A percentile compares a stretch with the other conserved stretches of the same genome.
These are phyloP conservation scores for Suillus weaverae DNA, from an alignment of 768 basidiomycete genomes.

Conservation along the genomic window DNA sequence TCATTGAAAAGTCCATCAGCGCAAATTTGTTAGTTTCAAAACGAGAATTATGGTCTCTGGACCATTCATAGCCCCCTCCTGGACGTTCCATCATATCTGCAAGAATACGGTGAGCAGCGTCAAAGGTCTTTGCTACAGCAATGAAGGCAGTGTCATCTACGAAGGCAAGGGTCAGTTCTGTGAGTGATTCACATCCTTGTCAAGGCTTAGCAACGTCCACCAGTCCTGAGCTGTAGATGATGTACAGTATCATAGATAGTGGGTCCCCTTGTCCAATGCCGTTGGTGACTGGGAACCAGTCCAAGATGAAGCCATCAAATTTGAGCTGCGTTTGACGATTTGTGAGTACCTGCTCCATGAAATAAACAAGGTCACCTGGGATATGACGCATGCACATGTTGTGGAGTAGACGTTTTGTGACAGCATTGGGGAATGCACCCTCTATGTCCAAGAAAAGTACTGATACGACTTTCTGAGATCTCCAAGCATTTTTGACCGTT, in stretches of 20 bases:
- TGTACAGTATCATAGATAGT: conserved; percentile 24
- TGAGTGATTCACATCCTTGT: background rate
- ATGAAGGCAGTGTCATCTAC: conserved; percentile 29
- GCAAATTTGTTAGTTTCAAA: conserved; percentile 19
- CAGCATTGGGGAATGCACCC: conserved; percentile 42
- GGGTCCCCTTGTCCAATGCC: conserved; percentile 34
- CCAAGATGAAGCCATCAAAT: conserved; percentile 20
- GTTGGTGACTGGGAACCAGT: background rate
- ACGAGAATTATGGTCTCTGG: conserved; percentile 14
- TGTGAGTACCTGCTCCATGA: conserved; percentile 10
- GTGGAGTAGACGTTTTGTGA: conserved; percentile 29
- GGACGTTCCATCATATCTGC: conserved; percentile 22
- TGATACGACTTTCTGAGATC: conserved; percentile 30
- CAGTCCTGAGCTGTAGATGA: conserved; percentile 28
- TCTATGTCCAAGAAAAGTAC: conserved; percentile 16
- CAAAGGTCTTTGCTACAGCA: conserved; percentile 19
- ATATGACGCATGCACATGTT: conserved; percentile 27
- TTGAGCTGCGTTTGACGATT: conserved; percentile 8
- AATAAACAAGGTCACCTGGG: conserved; percentile 16
- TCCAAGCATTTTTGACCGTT: conserved; percentile 39
- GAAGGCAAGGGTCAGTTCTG: conserved; percentile 24
- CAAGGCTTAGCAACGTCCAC: conserved; percentile 12
- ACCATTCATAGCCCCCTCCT: conserved; percentile 17
- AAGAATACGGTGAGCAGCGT: conserved; percentile 17
- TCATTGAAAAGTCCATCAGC: conserved; percentile 4